phyloP scores from a whole-genome alignment of 1,139 yeast species.

The Spencermartinsiella ligniputridi region DNA sequence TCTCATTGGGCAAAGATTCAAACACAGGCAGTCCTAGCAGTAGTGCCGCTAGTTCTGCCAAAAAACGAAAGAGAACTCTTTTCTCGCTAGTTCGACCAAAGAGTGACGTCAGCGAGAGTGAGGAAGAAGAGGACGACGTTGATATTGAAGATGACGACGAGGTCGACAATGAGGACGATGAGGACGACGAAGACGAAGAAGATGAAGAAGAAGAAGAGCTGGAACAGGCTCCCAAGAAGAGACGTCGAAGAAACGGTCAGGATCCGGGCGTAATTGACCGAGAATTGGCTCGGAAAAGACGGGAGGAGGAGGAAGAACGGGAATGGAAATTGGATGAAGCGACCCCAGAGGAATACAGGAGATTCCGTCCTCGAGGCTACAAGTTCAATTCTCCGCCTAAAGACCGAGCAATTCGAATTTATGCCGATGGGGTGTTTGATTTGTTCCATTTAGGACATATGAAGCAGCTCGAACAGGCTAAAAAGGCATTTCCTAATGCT shows the following conservation, averaged over 20 bases:
- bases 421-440: conserved; percentile 98
- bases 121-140: conserved; percentile 2
- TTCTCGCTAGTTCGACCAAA: conserved; percentile 9
- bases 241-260: conserved; percentile 1
- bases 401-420: conserved; percentile 82
- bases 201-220: conserved; percentile 3
- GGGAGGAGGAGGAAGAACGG: conserved; percentile 13
- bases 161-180: conserved; percentile 5
- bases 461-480: conserved; percentile 96
- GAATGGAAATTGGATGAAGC: conserved; percentile 56
- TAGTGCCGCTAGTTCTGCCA: conserved; percentile 1
- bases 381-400: conserved; percentile 74
- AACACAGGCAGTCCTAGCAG: background rate
- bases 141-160: conserved; percentile 7
- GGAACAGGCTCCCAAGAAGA: background rate
- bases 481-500: conserved; percentile 83
- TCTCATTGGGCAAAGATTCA: conserved; percentile 15
- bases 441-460: conserved; percentile 94
- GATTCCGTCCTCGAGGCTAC: conserved; percentile 37
- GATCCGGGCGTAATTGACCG: conserved; percentile 10
- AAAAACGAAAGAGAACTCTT: conserved; percentile 12
- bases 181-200: conserved; percentile 1
- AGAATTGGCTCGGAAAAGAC: background rate
- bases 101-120: conserved; percentile 2
- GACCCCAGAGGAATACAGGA: conserved; percentile 41